Conservation (phyloP, 2,329 filamentous ascomycete genomes). For the Penicillium sp. region DNA sequence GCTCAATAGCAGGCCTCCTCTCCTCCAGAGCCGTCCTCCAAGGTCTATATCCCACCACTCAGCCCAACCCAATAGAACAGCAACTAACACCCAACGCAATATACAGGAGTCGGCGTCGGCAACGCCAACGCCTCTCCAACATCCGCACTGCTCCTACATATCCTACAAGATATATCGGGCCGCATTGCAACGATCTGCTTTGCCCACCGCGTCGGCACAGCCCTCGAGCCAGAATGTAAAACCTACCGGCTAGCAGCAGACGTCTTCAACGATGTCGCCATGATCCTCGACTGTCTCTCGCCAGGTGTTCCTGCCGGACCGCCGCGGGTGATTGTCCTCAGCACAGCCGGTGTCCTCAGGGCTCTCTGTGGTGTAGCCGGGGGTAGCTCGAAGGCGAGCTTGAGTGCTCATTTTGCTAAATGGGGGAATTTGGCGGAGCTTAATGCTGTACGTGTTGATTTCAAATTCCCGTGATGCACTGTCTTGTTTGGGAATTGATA, state of each 20-base stretch:
- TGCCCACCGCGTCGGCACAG: constrained; percentile 75
- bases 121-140: constrained; percentile 77
- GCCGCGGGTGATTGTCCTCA: constrained; percentile 57
- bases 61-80: neutral
- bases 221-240: constrained; percentile 88
- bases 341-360: constrained; percentile 60
- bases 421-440: constrained; percentile 87
- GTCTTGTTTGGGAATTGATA: neutral
- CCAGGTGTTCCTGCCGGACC: constrained; percentile 65
- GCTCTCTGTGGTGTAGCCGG: constrained; percentile 86
- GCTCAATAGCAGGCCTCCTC: constrained; percentile 56
- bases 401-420: constrained; percentile 88
- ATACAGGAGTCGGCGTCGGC: constrained; percentile 72
- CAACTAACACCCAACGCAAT: constrained; percentile 1
- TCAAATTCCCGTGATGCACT: neutral
- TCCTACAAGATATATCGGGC: constrained; percentile 78
- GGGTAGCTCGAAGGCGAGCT: constrained; percentile 82
- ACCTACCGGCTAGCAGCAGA: constrained; percentile 84
- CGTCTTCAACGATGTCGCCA: constrained; percentile 81
- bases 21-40: constrained; percentile 80
- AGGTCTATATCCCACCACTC: constrained; percentile 44
- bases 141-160: constrained; percentile 75
- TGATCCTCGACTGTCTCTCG: constrained; percentile 81
- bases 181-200: constrained; percentile 83
- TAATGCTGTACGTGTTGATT: constrained; percentile 64